A percentile compares a stretch with the other conserved stretches of the same genome.
Evolutionary conservation across 1,139 yeast species (phyloP).

Genomic region (Oligophagozyma castellii): DNA sequence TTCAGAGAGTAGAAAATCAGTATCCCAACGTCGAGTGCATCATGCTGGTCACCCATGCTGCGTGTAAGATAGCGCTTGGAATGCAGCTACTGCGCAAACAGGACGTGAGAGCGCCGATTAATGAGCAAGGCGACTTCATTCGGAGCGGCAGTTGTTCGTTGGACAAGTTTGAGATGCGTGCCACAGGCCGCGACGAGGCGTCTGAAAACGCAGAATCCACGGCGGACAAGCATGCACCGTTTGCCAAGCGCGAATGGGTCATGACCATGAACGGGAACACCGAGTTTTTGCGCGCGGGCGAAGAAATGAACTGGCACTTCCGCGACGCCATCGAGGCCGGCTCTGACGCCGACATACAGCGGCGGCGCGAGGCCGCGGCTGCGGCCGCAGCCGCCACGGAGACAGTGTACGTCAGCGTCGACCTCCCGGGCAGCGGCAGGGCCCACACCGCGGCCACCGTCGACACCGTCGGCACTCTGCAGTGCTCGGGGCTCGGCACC

Average conservation of each 20-base stretch:
- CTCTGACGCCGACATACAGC: constrained; percentile 59
- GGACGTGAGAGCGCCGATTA: constrained; percentile 32
- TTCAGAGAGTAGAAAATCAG: constrained; percentile 37
- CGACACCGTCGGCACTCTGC: constrained; percentile 29
- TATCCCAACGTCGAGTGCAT: constrained; percentile 42
- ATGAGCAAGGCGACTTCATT: constrained; percentile 34
- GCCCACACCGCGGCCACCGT: constrained; percentile 18
- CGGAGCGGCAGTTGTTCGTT: constrained; percentile 43
- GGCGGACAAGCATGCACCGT: constrained; percentile 4
- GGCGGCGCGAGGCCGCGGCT: constrained; percentile 29
- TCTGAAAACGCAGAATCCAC: constrained; percentile 13
- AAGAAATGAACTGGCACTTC: constrained; percentile 86
- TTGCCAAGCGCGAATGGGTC: constrained; percentile 31
- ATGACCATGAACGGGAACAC: constrained; percentile 54
- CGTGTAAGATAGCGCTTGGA: constrained; percentile 67
- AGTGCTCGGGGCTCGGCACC: constrained; percentile 39
- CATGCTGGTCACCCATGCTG: constrained; percentile 66
- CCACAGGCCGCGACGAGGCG: constrained; percentile 26
- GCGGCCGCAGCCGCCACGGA: constrained; percentile 9
- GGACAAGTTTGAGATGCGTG: constrained; percentile 37
- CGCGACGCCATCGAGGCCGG: constrained; percentile 54
- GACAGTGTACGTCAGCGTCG: constrained; percentile 32
- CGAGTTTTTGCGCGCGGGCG: constrained; percentile 56
- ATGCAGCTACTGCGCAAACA: constrained; percentile 42
- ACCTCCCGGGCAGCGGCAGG: constrained; percentile 28